Percentiles rank a stretch among this genome's conserved stretches.
These are phyloP conservation scores for Taiwanofungus camphoratus DNA, from an alignment of 1,284 basidiomycete species.

Conservation along the genomic window DNA sequence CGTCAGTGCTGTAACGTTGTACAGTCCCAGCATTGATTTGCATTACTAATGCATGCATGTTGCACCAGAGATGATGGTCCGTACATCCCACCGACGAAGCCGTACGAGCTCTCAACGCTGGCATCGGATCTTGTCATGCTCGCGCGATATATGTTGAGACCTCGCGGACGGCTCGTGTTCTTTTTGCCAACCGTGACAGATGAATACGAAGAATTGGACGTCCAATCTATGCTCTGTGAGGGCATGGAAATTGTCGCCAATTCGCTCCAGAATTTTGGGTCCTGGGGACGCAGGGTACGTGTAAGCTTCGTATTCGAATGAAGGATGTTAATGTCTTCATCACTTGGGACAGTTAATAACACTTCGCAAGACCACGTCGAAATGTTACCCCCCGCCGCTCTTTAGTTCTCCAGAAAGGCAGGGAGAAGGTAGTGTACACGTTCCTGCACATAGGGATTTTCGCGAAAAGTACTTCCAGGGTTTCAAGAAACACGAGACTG, in stretches of 20 bases:
- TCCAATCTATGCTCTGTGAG: slow-evolving; percentile 67
- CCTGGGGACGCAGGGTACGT: slow-evolving; percentile 89
- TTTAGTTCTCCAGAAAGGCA: slow-evolving; percentile 33
- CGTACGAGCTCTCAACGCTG: slow-evolving; percentile 89
- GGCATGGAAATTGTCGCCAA: slow-evolving; percentile 89
- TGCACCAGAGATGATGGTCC: slow-evolving; percentile 47
- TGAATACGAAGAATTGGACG: slow-evolving; percentile 83
- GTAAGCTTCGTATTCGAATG: no score
- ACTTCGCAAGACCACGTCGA: slow-evolving; percentile 64
- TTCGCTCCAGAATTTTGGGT: slow-evolving; percentile 91
- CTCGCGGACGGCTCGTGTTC: slow-evolving; percentile 88
- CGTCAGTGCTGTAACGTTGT: no score
- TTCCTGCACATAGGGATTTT: slow-evolving; percentile 76
- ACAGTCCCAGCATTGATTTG: not conserved
- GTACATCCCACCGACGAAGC: slow-evolving; percentile 84
- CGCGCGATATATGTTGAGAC: slow-evolving; percentile 81
- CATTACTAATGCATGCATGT: not conserved
- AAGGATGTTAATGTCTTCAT: not conserved
- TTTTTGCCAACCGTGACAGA: slow-evolving; percentile 92
- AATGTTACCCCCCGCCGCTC: slow-evolving; percentile 43
- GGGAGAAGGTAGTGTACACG: slow-evolving; percentile 28
- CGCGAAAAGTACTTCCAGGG: slow-evolving; percentile 78
- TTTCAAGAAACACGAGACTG: slow-evolving; percentile 63
- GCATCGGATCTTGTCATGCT: slow-evolving; percentile 79
- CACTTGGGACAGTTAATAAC: slow-evolving; percentile 68